Conservation (phyloP, 352 stramenopile genomes). For the Phytophthora citrophthora region DNA sequence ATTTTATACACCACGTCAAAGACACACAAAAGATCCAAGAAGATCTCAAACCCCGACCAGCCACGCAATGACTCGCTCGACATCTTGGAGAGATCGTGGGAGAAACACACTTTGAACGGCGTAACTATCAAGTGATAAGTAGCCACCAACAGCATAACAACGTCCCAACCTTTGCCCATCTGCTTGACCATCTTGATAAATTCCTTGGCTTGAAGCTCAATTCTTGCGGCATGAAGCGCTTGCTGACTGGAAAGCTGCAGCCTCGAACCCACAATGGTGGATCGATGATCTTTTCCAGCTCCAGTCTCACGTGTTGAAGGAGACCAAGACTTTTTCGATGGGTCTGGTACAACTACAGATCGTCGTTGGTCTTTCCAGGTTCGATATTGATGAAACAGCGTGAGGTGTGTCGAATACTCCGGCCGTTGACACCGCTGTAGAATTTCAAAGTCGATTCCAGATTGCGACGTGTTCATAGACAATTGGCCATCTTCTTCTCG, state of each 20-base stretch:
- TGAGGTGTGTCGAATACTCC: slow-evolving; percentile 51
- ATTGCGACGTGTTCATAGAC: background rate
- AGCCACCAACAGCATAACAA: slow-evolving; percentile 50
- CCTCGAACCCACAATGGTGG: background rate
- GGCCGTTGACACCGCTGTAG: slow-evolving; percentile 56
- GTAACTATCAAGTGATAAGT: slow-evolving; percentile 52
- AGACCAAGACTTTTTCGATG: background rate
- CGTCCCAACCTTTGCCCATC: slow-evolving; percentile 53
- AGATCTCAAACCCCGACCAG: slow-evolving; percentile 62
- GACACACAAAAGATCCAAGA: slow-evolving; percentile 58
- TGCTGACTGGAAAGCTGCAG: slow-evolving; percentile 19
- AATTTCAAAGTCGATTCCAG: slow-evolving; percentile 61
- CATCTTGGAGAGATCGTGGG: slow-evolving; percentile 43
- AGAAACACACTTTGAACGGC: slow-evolving; percentile 70
- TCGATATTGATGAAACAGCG: slow-evolving; percentile 48
- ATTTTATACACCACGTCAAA: slow-evolving; percentile 55
- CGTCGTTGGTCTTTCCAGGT: slow-evolving; percentile 33
- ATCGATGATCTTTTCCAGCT: background rate
- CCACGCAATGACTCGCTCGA: slow-evolving; percentile 17
- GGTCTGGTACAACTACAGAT: slow-evolving; percentile 4
- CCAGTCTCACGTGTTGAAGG: slow-evolving; percentile 5
- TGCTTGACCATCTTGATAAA: slow-evolving; percentile 52
- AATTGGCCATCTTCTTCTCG: slow-evolving; percentile 11
- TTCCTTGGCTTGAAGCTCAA: slow-evolving; percentile 33
- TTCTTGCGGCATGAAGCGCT: slow-evolving; percentile 6